Conservation (phyloP, 768 basidiomycete species). For the Kwoniella dejecticola region DNA sequence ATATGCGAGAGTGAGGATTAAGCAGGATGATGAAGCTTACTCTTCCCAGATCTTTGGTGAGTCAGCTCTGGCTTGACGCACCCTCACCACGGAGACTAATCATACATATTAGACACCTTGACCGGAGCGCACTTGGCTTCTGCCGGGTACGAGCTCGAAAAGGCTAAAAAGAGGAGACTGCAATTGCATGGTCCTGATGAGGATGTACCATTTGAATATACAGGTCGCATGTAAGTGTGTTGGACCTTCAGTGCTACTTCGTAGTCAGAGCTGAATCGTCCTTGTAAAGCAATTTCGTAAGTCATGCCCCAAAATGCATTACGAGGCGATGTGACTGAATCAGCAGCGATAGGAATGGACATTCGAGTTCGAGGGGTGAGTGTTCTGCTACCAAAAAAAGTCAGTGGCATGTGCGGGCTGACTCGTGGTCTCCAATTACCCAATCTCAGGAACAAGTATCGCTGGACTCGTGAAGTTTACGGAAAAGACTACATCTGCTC, state of each 20-base stretch:
- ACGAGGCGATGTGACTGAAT: neutral
- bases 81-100: too few species aligned
- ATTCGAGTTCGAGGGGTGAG: conserved; percentile 49
- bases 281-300: conserved; percentile 12
- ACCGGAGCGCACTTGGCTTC: conserved; percentile 46
- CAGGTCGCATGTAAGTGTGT: conserved; percentile 48
- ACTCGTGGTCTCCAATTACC: too few species aligned
- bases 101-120: conserved; percentile 46
- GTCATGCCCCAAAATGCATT: neutral
- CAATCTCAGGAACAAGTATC: conserved; percentile 42
- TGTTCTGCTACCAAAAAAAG: too few species aligned
- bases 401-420: too few species aligned
- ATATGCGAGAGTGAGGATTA: conserved; percentile 38
- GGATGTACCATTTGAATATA: conserved; percentile 44
- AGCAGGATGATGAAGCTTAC: conserved; percentile 36
- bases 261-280: too few species aligned
- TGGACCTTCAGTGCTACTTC: too few species aligned
- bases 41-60: conserved; percentile 41
- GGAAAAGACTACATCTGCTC: conserved; percentile 52
- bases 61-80: conserved; percentile 3
- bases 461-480: conserved; percentile 42
- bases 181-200: conserved; percentile 54
- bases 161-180: conserved; percentile 44
- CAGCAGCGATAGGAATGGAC: conserved; percentile 50
- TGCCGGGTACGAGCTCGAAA: conserved; percentile 35